Evolutionary conservation across 2,329 filamentous ascomycete genomes (phyloP).

Genomic region (Calonectria naviculata): DNA sequence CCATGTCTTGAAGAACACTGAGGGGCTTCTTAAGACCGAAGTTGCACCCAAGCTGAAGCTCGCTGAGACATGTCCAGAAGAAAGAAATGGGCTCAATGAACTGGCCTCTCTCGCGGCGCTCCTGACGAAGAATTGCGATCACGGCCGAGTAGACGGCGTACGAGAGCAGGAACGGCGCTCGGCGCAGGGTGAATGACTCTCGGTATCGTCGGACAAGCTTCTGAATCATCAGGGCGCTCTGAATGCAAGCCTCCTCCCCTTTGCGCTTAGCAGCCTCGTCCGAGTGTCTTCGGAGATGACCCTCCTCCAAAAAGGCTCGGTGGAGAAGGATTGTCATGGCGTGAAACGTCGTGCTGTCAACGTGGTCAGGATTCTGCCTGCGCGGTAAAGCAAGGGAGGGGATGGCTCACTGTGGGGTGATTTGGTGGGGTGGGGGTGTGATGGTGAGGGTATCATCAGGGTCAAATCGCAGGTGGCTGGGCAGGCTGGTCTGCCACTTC

Average conservation of each 20-base stretch:
- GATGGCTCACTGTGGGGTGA: conserved; percentile 42
- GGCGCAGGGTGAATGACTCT: conserved; percentile 50
- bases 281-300: conserved; percentile 43
- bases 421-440: conserved; percentile 43
- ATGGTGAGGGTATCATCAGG: conserved; percentile 38
- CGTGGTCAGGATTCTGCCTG: conserved; percentile 20
- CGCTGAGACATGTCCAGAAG: conserved; percentile 50
- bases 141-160: conserved; percentile 53
- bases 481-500: conserved; percentile 39
- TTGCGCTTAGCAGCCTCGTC: conserved; percentile 38
- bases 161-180: conserved; percentile 53
- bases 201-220: conserved; percentile 50
- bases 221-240: conserved; percentile 49
- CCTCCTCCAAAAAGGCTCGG: conserved; percentile 53
- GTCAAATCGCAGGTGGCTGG: conserved; percentile 41
- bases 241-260: conserved; percentile 43
- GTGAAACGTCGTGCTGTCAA: conserved; percentile 48
- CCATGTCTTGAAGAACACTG: conserved; percentile 46
- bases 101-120: conserved; percentile 42
- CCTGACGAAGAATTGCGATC: conserved; percentile 45
- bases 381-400: not conserved
- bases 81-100: conserved; percentile 49
- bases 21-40: conserved; percentile 50
- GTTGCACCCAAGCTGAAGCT: conserved; percentile 49
- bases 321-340: conserved; percentile 57